Percentiles rank a stretch among this genome's conserved stretches.
These are phyloP conservation scores for Annulohypoxylon nitens DNA, from an alignment of 495 filamentous ascomycete genomes.

Conservation along the genomic window DNA sequence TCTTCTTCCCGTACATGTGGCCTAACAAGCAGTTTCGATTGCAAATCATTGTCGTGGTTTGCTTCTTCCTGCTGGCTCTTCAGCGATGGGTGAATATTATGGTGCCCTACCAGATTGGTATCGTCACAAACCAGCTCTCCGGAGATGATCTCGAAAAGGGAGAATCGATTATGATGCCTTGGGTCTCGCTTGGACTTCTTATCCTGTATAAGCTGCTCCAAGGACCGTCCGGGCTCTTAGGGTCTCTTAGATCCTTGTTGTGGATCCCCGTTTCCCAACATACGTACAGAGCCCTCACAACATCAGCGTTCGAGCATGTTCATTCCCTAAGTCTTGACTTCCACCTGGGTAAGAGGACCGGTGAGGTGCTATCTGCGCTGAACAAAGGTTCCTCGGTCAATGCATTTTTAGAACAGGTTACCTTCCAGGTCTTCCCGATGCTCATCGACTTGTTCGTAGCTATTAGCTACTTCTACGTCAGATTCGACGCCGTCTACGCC, in stretches of 20 bases:
- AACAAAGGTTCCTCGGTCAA: constrained; percentile 98
- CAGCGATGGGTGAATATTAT: constrained; percentile 85
- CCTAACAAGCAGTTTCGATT: constrained; percentile 74
- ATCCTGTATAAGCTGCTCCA: constrained; percentile 88
- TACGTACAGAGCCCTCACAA: constrained; percentile 93
- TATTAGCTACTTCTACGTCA: constrained; percentile 83
- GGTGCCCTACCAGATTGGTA: constrained; percentile 80
- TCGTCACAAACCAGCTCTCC: constrained; percentile 75
- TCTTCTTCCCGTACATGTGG: constrained; percentile 97
- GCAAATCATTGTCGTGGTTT: constrained; percentile 81
- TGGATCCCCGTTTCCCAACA: constrained; percentile 98
- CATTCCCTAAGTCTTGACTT: constrained; percentile 96
- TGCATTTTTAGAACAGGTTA: constrained; percentile 93
- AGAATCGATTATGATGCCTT: constrained; percentile 48
- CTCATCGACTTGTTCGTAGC: constrained; percentile 89
- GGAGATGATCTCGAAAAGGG: constrained; percentile 48
- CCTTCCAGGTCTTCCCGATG: constrained; percentile 96
- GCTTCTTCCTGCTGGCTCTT: constrained; percentile 79
- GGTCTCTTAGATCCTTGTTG: constrained; percentile 81
- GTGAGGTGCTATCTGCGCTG: constrained; percentile 92
- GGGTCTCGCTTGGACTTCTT: constrained; percentile 75
- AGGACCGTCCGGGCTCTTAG: constrained; percentile 86
- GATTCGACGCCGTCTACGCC: constrained; percentile 91
- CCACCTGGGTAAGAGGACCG: constrained; percentile 95
- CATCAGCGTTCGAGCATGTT: constrained; percentile 96